These are phyloP conservation scores for Claviceps maximensis DNA, from an alignment of 2,329 filamentous ascomycete genomes.

Conservation along the genomic window DNA sequence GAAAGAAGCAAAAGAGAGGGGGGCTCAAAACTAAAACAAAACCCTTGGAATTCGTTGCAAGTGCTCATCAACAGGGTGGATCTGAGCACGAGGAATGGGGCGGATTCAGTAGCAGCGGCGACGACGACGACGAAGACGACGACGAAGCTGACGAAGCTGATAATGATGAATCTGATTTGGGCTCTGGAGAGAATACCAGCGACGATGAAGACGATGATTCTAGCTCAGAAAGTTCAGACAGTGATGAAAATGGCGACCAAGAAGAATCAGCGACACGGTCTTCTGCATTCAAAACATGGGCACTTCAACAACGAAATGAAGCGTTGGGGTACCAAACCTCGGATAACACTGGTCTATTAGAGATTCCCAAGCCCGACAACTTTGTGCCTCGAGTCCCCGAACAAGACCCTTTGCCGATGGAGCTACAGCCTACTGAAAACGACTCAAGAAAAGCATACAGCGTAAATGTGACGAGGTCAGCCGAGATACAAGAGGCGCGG, in stretches of 20 bases:
- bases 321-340: conserved; percentile 53
- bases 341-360: conserved; percentile 27
- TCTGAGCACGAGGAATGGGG: conserved; percentile 41
- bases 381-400: conserved; percentile 57
- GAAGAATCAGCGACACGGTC: conserved; percentile 21
- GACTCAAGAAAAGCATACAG: conserved; percentile 60
- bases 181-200: conserved; percentile 12
- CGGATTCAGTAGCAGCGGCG: conserved; percentile 38
- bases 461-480: conserved; percentile 54
- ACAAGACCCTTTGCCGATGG: conserved; percentile 55
- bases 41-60: conserved; percentile 29
- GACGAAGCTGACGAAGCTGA: conserved; percentile 12
- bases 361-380: conserved; percentile 43
- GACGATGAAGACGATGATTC: conserved; percentile 19
- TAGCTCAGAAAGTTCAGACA: conserved; percentile 17
- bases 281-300: conserved; percentile 88
- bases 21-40: conserved; percentile 40
- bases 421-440: conserved; percentile 48
- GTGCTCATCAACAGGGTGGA: conserved; percentile 21
- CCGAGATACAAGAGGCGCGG: conserved; percentile 65
- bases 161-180: conserved; percentile 18
- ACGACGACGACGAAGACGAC: conserved; percentile 16
- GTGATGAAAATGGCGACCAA: conserved; percentile 15
- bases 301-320: conserved; percentile 71
- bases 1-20: conserved; percentile 65